Percentiles rank a stretch among this genome's conserved stretches.
phyloP scores from a whole-genome alignment of 139 green algal species.

The Dunaliella primolecta region DNA sequence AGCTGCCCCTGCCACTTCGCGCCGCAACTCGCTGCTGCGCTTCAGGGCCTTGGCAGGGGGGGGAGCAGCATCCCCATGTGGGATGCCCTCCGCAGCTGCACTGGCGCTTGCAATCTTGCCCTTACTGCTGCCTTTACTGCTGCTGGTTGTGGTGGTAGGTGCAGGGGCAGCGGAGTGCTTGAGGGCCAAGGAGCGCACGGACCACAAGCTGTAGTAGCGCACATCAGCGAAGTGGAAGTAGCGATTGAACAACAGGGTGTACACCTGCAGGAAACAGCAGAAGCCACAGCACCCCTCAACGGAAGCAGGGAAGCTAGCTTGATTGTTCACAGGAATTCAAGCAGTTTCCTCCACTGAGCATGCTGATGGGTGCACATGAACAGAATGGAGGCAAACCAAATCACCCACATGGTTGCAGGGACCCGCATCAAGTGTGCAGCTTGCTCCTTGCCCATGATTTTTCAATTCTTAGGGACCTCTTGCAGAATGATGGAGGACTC shows the following conservation, averaged over 20 bases:
- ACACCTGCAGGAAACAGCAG: slow-evolving; percentile 25
- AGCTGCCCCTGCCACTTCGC: neutral
- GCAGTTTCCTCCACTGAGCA: too few species aligned
- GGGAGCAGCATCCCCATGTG: neutral
- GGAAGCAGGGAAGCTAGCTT: too few species aligned
- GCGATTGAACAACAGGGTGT: slow-evolving; percentile 48
- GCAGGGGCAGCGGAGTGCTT: slow-evolving; percentile 14
- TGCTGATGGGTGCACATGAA: too few species aligned
- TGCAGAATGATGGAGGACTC: too few species aligned
- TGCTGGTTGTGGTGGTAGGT: neutral
- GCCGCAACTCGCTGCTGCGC: neutral
- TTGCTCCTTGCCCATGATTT: too few species aligned
- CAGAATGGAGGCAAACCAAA: too few species aligned
- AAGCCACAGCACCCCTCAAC: too few species aligned
- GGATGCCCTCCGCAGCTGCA: neutral
- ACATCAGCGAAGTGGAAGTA: slow-evolving; percentile 61
- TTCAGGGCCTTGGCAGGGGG: neutral
- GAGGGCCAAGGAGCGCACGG: slow-evolving; percentile 33
- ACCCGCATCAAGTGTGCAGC: too few species aligned
- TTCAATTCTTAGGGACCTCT: too few species aligned
- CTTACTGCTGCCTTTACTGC: slow-evolving; percentile 17
- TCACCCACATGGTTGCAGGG: too few species aligned
- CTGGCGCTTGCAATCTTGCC: neutral
- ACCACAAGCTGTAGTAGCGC: slow-evolving; percentile 58
- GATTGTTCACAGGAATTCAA: too few species aligned